Base-by-base conservation (phyloP, 331 rosid genomes). In the Cydonia oblonga region DNA sequence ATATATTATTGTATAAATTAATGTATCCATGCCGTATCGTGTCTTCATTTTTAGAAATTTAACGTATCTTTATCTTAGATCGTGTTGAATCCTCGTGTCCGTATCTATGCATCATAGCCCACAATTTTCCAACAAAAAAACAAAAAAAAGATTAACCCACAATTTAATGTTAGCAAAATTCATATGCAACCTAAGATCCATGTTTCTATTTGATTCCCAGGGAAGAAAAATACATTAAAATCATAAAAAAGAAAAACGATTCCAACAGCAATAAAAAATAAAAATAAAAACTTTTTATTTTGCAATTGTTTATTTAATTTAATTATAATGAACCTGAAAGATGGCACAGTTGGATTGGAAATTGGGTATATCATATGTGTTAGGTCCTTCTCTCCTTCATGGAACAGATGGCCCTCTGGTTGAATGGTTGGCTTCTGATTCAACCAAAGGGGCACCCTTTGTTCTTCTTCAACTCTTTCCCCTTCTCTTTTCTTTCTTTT, bases 271-370 rank as follows among this genome's bases (percentile, higher is more conserved):
- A 35, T 35, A 9, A 46, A 16, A 9, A 46, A 16, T 29, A 29
- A 7, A 28, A 61, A 22, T n/a, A 14, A 4, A 28, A 9, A 35
- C 40, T 6, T 25, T 59, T 25, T 59, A 26, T 59, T 59, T 18
- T 49, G 54, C 20, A 49, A 18, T 16, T 59, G 15, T 18, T 3
- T 0, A 60, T 60, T 24, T 24, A 33, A 23, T 69, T 23, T 59
- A 35, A 71, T 7, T 42, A 59, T 6, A 53, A 44, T 18, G n/a
- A 25, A 81, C 80, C 86, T 68, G 71, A 54, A 75, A 74, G 26
- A 76, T 69, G 79, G 63, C 84, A 84, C 74, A 71, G 23, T 68
- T 71, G 76, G 51, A 72, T 74, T 42, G 76, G 51, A 35, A 42
- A 44, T 10, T 29, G 64, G 65, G 42, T 59, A 28, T 16, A 30